Conservation (phyloP, 2,329 filamentous ascomycete genomes). For the Epichloe brachyelytri region DNA sequence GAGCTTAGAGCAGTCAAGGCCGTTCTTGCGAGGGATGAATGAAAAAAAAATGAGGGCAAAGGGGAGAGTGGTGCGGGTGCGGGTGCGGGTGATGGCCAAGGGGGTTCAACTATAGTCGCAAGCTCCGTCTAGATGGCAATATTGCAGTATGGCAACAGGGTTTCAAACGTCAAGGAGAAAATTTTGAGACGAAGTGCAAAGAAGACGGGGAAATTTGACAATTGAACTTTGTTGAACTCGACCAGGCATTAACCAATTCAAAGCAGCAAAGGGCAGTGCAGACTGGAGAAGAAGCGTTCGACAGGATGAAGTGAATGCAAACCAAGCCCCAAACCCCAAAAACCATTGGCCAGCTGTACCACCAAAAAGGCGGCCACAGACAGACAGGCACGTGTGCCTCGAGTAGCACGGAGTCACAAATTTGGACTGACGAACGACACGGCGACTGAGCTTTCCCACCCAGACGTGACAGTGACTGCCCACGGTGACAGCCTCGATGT, state of each 20-base stretch:
- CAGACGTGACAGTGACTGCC: no score
- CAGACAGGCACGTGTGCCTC: conserved; percentile 1
- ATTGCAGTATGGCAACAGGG: no score
- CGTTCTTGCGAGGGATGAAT: neutral
- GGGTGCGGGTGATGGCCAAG: no score
- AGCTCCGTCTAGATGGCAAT: no score
- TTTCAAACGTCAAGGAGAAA: no score
- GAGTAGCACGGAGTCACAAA: neutral
- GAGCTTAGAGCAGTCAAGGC: neutral
- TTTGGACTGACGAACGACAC: neutral
- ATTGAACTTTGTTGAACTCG: neutral
- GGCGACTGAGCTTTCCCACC: neutral
- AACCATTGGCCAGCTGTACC: conserved; percentile 1
- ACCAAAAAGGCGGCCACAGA: neutral
- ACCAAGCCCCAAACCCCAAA: neutral
- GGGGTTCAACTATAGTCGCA: no score
- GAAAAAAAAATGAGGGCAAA: neutral
- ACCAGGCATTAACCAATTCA: no score
- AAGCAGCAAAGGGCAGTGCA: neutral
- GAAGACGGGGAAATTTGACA: neutral
- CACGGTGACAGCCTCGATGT: no score
- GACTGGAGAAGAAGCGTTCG: neutral
- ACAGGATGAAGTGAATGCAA: neutral
- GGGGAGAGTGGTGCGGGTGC: no score
- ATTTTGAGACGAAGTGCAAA: neutral